phyloP scores from a whole-genome alignment of 805 yeast genomes.

The Cyberlindnera meyerae region DNA sequence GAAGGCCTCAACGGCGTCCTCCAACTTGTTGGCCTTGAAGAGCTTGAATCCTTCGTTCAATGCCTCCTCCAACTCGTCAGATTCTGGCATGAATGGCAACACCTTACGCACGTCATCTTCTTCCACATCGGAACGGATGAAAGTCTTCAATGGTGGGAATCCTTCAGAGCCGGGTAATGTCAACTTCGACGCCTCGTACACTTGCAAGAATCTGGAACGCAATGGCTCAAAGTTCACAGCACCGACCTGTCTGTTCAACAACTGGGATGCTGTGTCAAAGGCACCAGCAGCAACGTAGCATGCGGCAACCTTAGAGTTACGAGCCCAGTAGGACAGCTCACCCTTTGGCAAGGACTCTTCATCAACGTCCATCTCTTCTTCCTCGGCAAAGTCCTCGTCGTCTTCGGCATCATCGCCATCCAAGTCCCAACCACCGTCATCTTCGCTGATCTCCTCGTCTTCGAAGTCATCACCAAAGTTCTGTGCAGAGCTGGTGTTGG shows the following conservation, averaged over 20 bases:
- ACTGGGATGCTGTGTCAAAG: constrained; percentile 91
- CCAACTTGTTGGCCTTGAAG: constrained; percentile 80
- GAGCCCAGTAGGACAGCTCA: constrained; percentile 77
- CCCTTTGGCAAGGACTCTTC: constrained; percentile 28
- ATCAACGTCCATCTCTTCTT: constrained; percentile 36
- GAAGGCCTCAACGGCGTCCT: constrained; percentile 75
- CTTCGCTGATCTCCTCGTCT: constrained; percentile 36
- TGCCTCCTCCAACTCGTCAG: constrained; percentile 54
- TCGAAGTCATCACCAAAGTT: constrained; percentile 34
- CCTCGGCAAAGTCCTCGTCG: constrained; percentile 56
- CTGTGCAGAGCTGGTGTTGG: constrained; percentile 17
- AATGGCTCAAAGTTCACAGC: constrained; percentile 83
- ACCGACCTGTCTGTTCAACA: constrained; percentile 86
- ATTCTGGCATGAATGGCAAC: constrained; percentile 73
- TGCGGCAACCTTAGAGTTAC: constrained; percentile 85
- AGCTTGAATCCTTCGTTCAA: constrained; percentile 70
- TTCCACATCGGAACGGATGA: constrained; percentile 58
- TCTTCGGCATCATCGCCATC: constrained; percentile 70
- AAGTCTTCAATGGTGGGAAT: constrained; percentile 63
- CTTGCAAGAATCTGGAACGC: constrained; percentile 74
- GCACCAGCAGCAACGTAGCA: constrained; percentile 95
- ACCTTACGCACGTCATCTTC: constrained; percentile 43
- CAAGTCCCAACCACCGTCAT: constrained; percentile 76
- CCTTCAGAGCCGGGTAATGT: constrained; percentile 67
- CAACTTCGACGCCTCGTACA: constrained; percentile 75